A percentile compares a stretch with the other conserved stretches of the same genome.
phyloP scores from a whole-genome alignment of 2,329 filamentous ascomycete genomes.

The Ambrosiella xylebori region DNA sequence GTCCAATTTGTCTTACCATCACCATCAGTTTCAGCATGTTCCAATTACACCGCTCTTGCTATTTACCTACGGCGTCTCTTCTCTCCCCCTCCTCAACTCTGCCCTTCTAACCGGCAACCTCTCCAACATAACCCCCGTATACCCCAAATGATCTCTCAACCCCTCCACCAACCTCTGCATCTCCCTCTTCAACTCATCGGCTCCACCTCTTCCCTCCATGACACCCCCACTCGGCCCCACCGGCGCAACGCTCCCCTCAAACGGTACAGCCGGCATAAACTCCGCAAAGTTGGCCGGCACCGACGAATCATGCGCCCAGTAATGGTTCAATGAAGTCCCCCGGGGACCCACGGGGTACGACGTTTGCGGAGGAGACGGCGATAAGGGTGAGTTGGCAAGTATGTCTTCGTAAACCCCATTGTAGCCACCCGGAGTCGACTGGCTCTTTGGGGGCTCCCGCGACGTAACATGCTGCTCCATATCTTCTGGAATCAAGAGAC shows the following conservation, averaged over 20 bases:
- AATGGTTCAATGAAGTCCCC: slow-evolving; percentile 3
- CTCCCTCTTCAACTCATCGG: slow-evolving; percentile 11
- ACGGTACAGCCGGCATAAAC: slow-evolving; percentile 9
- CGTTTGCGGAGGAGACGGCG: slow-evolving; percentile 6
- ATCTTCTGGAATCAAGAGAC: slow-evolving; percentile 10
- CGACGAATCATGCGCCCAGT: background rate
- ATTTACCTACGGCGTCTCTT: slow-evolving; percentile 4
- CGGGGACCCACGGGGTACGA: slow-evolving; percentile 4
- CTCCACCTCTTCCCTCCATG: slow-evolving; percentile 11
- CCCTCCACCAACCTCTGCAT: slow-evolving; percentile 11
- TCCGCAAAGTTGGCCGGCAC: slow-evolving; percentile 3
- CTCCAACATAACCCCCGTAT: slow-evolving; percentile 12
- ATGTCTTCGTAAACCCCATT: slow-evolving; percentile 10
- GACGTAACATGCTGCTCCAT: slow-evolving; percentile 7
- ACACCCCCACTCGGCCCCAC: slow-evolving; percentile 3
- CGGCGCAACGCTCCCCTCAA: slow-evolving; percentile 9
- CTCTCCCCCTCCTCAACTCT: slow-evolving; percentile 9
- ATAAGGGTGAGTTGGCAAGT: background rate
- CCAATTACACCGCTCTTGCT: background rate
- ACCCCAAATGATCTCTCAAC: slow-evolving; percentile 11
- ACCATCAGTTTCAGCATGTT: background rate
- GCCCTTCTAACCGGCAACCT: slow-evolving; percentile 10
- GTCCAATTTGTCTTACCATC: no score
- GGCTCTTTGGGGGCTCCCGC: background rate
- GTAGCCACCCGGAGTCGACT: slow-evolving; percentile 6